Percentiles rank a stretch among this genome's conserved stretches.
phyloP scores from a whole-genome alignment of 257 asterid genomes.

The Fraxinus anomala region DNA sequence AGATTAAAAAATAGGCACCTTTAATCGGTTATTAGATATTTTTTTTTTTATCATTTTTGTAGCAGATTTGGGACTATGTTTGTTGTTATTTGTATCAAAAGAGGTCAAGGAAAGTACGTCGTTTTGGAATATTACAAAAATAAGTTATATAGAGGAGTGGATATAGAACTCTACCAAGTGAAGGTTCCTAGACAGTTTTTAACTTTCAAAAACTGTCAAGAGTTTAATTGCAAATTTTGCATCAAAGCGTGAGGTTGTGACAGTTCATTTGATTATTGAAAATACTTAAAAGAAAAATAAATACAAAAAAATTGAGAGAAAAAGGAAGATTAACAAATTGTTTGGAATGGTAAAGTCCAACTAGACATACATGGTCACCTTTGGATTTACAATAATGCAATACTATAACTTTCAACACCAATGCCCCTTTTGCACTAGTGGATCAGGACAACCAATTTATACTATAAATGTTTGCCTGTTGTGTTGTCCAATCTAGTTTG shows the following conservation, averaged over 20 bases:
- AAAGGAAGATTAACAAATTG: neutral
- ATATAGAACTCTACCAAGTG: neutral
- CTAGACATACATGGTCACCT: neutral
- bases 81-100: neutral
- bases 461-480: too few relatives aligned
- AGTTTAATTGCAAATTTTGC: neutral
- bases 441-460: neutral
- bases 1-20: constrained; percentile 3
- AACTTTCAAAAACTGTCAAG: too few relatives aligned
- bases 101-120: neutral
- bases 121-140: neutral
- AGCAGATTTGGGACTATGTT: neutral
- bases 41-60: neutral
- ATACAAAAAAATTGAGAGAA: neutral
- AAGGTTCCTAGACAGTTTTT: neutral
- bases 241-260: neutral
- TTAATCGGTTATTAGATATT: neutral
- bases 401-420: neutral
- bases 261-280: neutral
- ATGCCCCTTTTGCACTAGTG: neutral
- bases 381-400: neutral
- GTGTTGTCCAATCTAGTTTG: too few relatives aligned
- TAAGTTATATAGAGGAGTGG: neutral
- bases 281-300: neutral
- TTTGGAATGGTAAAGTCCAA: neutral